phyloP scores from a whole-genome alignment of 208 protist species.

The Entamoeba dispar region DNA sequence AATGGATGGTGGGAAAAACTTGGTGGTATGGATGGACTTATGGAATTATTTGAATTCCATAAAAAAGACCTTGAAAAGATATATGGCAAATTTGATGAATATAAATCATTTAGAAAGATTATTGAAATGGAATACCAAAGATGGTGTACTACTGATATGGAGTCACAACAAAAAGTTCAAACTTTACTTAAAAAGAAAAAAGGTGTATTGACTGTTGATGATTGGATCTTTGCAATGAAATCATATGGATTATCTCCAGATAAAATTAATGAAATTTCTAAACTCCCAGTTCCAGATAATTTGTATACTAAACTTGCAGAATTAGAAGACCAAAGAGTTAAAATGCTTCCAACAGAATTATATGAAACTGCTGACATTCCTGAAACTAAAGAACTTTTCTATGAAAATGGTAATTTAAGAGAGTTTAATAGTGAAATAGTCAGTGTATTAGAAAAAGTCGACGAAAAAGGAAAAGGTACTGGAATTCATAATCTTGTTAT shows the following conservation, averaged over 20 bases:
- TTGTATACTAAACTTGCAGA: constrained; percentile 22
- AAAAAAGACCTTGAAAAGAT: constrained; percentile 1
- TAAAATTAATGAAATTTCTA: constrained; percentile 4
- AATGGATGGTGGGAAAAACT: constrained; percentile 3
- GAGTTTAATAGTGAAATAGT: constrained; percentile 3
- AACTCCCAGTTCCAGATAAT: constrained; percentile 3
- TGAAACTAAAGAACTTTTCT: constrained; percentile 10
- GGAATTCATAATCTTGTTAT: constrained; percentile 7
- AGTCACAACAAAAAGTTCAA: background rate
- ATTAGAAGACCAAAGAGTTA: constrained; percentile 8
- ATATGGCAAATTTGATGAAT: constrained; percentile 14
- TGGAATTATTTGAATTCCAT: constrained; percentile 14
- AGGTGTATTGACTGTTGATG: background rate
- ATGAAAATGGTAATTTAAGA: background rate
- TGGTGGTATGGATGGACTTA: constrained; percentile 20
- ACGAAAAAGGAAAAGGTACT: background rate
- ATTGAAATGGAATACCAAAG: constrained; percentile 11
- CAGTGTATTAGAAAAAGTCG: background rate
- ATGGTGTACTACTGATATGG: constrained; percentile 11
- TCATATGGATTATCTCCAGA: constrained; percentile 17
- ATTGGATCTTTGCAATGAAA: constrained; percentile 18
- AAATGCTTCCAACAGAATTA: background rate
- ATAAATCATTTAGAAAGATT: constrained; percentile 3
- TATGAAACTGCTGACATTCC: background rate
- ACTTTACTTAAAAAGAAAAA: constrained; percentile 15